These are phyloP conservation scores for Tuber calosporum DNA, from an alignment of 495 filamentous ascomycete genomes.

Conservation along the genomic window DNA sequence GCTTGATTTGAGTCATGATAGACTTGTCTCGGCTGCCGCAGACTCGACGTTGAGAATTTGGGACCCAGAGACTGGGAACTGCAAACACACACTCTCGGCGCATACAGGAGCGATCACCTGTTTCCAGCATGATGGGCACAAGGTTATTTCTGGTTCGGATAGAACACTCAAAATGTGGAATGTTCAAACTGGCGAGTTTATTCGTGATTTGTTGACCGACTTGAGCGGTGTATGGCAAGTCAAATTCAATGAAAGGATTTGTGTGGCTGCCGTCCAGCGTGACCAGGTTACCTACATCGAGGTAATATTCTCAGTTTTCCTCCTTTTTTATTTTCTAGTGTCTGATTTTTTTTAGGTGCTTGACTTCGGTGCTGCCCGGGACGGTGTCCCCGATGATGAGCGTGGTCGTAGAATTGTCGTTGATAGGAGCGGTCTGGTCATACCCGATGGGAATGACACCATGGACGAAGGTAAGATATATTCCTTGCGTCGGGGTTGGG, in stretches of 20 bases:
- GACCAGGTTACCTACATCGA: conserved; percentile 91
- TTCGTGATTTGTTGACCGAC: conserved; percentile 91
- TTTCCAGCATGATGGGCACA: conserved; percentile 95
- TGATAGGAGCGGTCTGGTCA: conserved; percentile 53
- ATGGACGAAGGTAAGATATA: conserved; percentile 39
- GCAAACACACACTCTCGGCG: conserved; percentile 78
- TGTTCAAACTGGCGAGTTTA: conserved; percentile 80
- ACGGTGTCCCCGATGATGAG: conserved; percentile 65
- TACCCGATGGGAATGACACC: conserved; percentile 36
- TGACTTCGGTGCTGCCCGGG: conserved; percentile 83
- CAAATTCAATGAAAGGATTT: conserved; percentile 90
- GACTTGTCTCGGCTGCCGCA: conserved; percentile 87
- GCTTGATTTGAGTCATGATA: conserved; percentile 76
- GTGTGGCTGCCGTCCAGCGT: conserved; percentile 92
- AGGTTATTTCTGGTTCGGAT: conserved; percentile 93
- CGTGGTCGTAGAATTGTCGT: conserved; percentile 76
- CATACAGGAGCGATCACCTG: conserved; percentile 98
- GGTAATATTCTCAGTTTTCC: conserved; percentile 51
- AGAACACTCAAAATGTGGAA: conserved; percentile 99
- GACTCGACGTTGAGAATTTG: conserved; percentile 94
- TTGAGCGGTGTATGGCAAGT: conserved; percentile 97
- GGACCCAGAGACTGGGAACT: conserved; percentile 90
- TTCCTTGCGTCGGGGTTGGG: not conserved
- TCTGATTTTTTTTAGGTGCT: conserved; percentile 54
- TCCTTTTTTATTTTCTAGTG: not conserved